Conservation (phyloP, 495 filamentous ascomycete genomes). For the Hypoxylon rickii region DNA sequence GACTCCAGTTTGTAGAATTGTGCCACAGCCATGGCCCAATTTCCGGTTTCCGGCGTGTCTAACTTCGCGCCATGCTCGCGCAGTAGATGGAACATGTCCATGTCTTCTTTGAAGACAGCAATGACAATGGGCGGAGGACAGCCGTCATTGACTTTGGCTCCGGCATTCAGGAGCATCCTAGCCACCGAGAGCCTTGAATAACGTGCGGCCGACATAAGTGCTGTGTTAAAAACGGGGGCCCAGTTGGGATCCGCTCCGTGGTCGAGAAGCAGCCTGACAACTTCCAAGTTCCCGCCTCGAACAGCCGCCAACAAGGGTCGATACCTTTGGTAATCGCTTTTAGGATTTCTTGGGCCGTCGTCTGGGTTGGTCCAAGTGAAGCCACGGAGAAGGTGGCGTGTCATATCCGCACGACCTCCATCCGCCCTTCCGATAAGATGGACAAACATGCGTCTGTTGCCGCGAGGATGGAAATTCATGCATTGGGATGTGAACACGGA, state of each 20-base stretch:
- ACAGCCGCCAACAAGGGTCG: background rate
- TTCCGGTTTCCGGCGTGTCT: conserved; percentile 24
- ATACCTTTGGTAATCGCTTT: too few relatives aligned
- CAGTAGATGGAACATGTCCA: conserved; percentile 15
- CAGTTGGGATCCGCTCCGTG: conserved; percentile 7
- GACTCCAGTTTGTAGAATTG: conserved; percentile 10
- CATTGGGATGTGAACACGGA: background rate
- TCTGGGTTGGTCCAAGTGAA: background rate
- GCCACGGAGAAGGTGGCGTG: background rate
- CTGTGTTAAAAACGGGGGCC: background rate
- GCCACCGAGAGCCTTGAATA: background rate
- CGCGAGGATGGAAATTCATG: background rate
- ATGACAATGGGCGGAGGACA: conserved; percentile 12
- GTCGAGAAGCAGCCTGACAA: conserved; percentile 4
- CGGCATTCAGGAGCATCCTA: conserved; percentile 6
- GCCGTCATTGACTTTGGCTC: conserved; percentile 7
- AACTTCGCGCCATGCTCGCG: conserved; percentile 16
- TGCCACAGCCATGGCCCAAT: conserved; percentile 28
- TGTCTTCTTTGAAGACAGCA: conserved; percentile 4
- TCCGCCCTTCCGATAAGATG: background rate
- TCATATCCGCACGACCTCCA: background rate
- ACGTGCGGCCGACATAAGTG: conserved; percentile 4
- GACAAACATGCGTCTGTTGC: background rate
- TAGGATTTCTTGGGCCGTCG: too few relatives aligned
- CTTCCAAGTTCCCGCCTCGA: background rate